Base-by-base conservation (phyloP, 2,329 filamentous ascomycete species). In the Xylariomycetidae sp. region DNA sequence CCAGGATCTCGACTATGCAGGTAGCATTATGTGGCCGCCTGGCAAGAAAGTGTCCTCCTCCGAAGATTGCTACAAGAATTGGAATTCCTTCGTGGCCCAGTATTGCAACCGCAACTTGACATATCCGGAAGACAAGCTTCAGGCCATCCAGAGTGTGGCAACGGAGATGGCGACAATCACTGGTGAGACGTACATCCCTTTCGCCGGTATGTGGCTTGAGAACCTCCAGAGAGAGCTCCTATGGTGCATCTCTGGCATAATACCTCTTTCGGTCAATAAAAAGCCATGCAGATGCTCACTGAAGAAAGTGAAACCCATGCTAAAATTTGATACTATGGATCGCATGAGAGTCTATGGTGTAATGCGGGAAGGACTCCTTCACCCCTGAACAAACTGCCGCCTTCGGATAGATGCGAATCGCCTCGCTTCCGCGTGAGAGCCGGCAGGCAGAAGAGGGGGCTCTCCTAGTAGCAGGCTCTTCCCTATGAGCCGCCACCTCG, bases 111-210 rank as follows among this genome's bases (percentile, higher is more conserved):
- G 41, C 20, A 37, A 37, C 12, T 30, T 44, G 15, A 42, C 33
- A 3, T 11, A 34, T 4, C 16, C 27, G 9, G 36, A 27, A 3
- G 43, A 46, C 32, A 44, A 35, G 30, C 43, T 46, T 27, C 26
- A 27, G 12, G 41, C 41, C 19, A 41, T 46, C 23, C 41, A 40
- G 29, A 46, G 41, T 14, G 36, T 46, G 13, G 43, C 41, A 6
- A 32, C 36, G 16, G 36, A 44, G 26, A 40, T 46, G 25, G 33
- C 34, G 15, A 23, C 36, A 16, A 30, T 18, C 12, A 38, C 38
- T 7, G 29, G 25, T 8, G 6, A 32, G 11, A 15, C 33, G 26
- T 46, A 46, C 33, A 37, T 46, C 7, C 30, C n/a, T 1, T 42
- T 31, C 22, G 36, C 41, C 16, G 41, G 41, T 6, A 41, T 46